A percentile compares a stretch with the other conserved stretches of the same genome.
Conservation (phyloP, 768 basidiomycete species). For the Tricholoma furcatifolium region DNA sequence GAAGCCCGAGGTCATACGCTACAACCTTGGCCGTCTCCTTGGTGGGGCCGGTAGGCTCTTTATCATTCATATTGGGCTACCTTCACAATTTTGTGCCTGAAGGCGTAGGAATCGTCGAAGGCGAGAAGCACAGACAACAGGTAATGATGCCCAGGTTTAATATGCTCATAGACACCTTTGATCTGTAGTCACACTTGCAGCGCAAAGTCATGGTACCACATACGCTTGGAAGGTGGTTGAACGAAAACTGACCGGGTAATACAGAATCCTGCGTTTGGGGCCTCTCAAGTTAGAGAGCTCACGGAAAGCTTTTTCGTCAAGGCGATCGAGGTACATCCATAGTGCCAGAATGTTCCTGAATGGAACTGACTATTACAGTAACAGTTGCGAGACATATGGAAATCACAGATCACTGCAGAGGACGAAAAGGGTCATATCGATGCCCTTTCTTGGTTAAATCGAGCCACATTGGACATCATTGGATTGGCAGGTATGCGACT, state of each 20-base stretch:
- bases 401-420: conserved; percentile 28
- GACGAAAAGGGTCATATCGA: conserved; percentile 40
- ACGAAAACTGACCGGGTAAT: background rate
- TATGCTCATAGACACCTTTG: background rate
- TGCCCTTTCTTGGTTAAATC: conserved; percentile 59
- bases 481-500: conserved; percentile 55
- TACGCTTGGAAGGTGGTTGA: conserved; percentile 9
- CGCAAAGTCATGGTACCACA: conserved; percentile 49
- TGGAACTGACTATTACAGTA: conserved; percentile 7
- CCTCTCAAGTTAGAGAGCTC: conserved; percentile 53
- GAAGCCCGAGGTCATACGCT: conserved; percentile 44
- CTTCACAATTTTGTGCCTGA: background rate
- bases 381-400: conserved; percentile 52
- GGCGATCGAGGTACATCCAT: conserved; percentile 38
- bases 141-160: conserved; percentile 16
- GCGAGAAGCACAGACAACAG: conserved; percentile 45
- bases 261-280: conserved; percentile 68
- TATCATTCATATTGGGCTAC: conserved; percentile 21
- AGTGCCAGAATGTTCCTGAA: background rate
- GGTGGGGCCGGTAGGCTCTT: too few relatives aligned
- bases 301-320: conserved; percentile 58
- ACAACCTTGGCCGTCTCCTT: conserved; percentile 38
- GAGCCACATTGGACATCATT: conserved; percentile 72
- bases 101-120: conserved; percentile 54
- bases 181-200: conserved; percentile 20